Conservation (phyloP, 768 basidiomycete genomes). For the Calocybe cyanea region DNA sequence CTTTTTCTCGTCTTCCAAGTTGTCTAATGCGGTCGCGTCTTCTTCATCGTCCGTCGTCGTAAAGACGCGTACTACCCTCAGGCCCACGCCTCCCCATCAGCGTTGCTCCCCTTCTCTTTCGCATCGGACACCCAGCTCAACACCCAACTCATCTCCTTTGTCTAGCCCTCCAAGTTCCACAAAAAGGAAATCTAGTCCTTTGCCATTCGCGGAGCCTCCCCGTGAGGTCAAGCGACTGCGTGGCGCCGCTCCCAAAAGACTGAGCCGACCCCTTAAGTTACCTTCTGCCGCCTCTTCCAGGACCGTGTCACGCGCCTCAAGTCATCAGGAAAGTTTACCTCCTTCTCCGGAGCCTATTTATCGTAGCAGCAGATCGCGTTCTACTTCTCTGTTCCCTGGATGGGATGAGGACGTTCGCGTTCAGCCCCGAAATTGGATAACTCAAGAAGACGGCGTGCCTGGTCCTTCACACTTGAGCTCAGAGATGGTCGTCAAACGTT, state of each 20-base stretch:
- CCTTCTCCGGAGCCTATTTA: conserved; percentile 57
- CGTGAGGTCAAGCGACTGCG: conserved; percentile 39
- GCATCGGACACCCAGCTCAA: conserved; percentile 15
- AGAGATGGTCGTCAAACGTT: conserved; percentile 55
- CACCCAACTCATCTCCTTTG: conserved; percentile 24
- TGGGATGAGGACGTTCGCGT: conserved; percentile 31
- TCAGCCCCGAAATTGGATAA: conserved; percentile 45
- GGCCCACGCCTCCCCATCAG: conserved; percentile 17
- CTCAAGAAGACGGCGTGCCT: conserved; percentile 47
- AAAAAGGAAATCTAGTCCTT: conserved; percentile 11
- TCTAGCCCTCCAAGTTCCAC: conserved; percentile 9
- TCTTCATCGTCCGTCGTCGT: conserved; percentile 24
- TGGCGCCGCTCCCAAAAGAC: conserved; percentile 15
- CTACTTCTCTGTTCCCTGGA: conserved; percentile 50
- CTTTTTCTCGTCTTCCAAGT: conserved; percentile 31
- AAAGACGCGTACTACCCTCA: conserved; percentile 27
- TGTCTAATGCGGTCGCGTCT: conserved; percentile 26
- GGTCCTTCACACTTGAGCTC: conserved; percentile 56
- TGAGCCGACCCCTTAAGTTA: conserved; percentile 29
- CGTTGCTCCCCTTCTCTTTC: conserved; percentile 7
- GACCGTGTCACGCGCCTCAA: conserved; percentile 38
- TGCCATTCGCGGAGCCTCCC: conserved; percentile 22
- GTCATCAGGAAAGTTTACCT: conserved; percentile 34
- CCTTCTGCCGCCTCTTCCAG: conserved; percentile 30
- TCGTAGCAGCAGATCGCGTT: conserved; percentile 59